Conservation (phyloP, 495 filamentous ascomycete species). For the Hypoxylon perforatum region DNA sequence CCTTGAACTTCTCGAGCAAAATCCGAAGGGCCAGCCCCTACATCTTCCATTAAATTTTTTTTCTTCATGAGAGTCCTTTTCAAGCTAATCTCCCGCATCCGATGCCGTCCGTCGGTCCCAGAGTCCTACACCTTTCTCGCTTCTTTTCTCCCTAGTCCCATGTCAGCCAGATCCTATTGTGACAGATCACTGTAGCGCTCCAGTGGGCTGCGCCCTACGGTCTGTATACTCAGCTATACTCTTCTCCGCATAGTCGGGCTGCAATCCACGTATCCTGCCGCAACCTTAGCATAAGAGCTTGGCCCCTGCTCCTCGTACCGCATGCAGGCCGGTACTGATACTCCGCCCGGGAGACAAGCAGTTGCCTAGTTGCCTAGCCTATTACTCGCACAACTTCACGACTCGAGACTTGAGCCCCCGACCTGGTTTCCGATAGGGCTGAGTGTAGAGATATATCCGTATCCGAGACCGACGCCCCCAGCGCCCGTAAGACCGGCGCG, state of each 20-base stretch:
- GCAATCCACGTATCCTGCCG: constrained; percentile 26
- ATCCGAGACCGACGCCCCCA: constrained; percentile 47
- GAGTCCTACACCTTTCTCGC: constrained; percentile 28
- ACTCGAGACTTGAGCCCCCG: constrained; percentile 35
- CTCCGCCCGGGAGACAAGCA: constrained; percentile 37
- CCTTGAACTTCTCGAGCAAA: constrained; percentile 22
- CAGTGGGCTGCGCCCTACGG: constrained; percentile 26
- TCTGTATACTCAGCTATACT: constrained; percentile 21
- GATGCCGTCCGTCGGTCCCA: constrained; percentile 34
- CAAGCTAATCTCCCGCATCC: constrained; percentile 43
- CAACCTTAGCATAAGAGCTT: constrained; percentile 21
- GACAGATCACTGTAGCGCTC: constrained; percentile 39
- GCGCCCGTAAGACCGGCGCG: constrained; percentile 46
- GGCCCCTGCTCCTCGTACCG: constrained; percentile 31
- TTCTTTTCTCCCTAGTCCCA: constrained; percentile 11
- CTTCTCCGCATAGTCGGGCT: constrained; percentile 28
- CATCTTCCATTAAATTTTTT: constrained; percentile 38
- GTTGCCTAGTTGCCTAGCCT: constrained; percentile 27
- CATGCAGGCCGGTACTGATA: constrained; percentile 38
- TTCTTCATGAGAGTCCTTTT: constrained; percentile 35
- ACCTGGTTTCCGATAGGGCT: constrained; percentile 48
- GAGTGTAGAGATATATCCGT: constrained; percentile 39
- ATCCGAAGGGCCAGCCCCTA: constrained; percentile 37
- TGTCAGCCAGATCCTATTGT: constrained; percentile 30
- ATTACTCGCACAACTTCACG: constrained; percentile 31